Conservation (phyloP, 805 yeast genomes). For the Barnettozyma siamensis region DNA sequence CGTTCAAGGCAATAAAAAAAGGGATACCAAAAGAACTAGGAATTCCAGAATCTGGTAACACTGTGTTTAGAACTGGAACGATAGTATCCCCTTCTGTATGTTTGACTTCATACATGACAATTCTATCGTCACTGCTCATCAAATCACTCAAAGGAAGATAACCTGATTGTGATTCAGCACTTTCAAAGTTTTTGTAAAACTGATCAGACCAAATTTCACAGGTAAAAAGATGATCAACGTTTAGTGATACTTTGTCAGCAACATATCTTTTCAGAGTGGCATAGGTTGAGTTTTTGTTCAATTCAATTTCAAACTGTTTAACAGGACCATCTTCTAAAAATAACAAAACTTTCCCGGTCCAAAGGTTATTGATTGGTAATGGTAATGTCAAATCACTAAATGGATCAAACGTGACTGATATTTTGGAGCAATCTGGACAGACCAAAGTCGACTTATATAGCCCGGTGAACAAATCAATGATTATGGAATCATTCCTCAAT, state of each 20-base stretch:
- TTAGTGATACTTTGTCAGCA: slow-evolving; percentile 37
- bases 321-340: slow-evolving; percentile 54
- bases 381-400: slow-evolving; percentile 88
- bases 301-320: slow-evolving; percentile 59
- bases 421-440: slow-evolving; percentile 78
- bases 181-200: slow-evolving; percentile 66
- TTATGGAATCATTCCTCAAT: slow-evolving; percentile 75
- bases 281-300: slow-evolving; percentile 59
- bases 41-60: slow-evolving; percentile 33
- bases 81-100: slow-evolving; percentile 41
- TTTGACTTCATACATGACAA: slow-evolving; percentile 56
- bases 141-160: slow-evolving; percentile 65
- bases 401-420: slow-evolving; percentile 90
- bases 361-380: slow-evolving; percentile 66
- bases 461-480: slow-evolving; percentile 85
- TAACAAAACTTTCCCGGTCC: slow-evolving; percentile 61
- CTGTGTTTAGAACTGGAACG: slow-evolving; percentile 55
- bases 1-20: slow-evolving; percentile 54
- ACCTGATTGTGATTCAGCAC: slow-evolving; percentile 41
- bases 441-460: slow-evolving; percentile 82
- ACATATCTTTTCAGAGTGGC: slow-evolving; percentile 59
- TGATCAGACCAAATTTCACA: slow-evolving; percentile 62
- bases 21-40: slow-evolving; percentile 68
- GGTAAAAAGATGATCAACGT: slow-evolving; percentile 38
- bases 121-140: slow-evolving; percentile 55